Evolutionary conservation across 164 flowering plant genomes (phyloP).

Genomic region (Piper betle): DNA sequence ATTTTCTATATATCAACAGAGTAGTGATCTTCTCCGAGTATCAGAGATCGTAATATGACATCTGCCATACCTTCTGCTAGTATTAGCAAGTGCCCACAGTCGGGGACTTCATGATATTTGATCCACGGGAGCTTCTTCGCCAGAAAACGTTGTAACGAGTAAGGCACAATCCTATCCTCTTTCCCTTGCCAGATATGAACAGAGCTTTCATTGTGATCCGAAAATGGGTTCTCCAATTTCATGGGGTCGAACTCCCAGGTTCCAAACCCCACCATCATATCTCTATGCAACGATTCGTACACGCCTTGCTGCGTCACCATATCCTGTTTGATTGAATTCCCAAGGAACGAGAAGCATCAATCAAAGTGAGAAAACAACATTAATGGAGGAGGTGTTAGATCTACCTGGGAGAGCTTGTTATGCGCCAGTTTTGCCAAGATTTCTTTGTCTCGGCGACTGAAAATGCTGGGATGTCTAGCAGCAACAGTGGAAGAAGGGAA

Average conservation of each 20-base stretch:
- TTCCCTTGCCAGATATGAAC: conserved; percentile 79
- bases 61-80: conserved; percentile 17
- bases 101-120: conserved; percentile 50
- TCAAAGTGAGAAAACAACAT: too few species aligned
- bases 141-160: conserved; percentile 34
- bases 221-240: conserved; percentile 53
- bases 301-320: conserved; percentile 25
- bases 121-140: conserved; percentile 56
- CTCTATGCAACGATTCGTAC: conserved; percentile 39
- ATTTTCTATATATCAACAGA: not conserved
- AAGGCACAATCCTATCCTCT: conserved; percentile 48
- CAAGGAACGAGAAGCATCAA: too few species aligned
- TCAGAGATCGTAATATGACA: conserved; percentile 39
- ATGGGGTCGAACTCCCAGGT: conserved; percentile 58
- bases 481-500: conserved; percentile 19
- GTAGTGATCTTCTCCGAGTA: conserved; percentile 22
- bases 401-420: not conserved
- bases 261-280: conserved; percentile 52
- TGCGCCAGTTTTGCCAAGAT: not conserved
- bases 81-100: conserved; percentile 26
- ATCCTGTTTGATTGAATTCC: too few species aligned
- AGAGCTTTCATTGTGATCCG: conserved; percentile 41
- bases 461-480: conserved; percentile 10
- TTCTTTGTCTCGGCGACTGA: conserved; percentile 15
- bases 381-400: too few species aligned